Evolutionary conservation across 192 early-diverging fungal species (phyloP), one percentile per base, ranked within the genome.

Genomic region (Coemansia sp.): DNA sequence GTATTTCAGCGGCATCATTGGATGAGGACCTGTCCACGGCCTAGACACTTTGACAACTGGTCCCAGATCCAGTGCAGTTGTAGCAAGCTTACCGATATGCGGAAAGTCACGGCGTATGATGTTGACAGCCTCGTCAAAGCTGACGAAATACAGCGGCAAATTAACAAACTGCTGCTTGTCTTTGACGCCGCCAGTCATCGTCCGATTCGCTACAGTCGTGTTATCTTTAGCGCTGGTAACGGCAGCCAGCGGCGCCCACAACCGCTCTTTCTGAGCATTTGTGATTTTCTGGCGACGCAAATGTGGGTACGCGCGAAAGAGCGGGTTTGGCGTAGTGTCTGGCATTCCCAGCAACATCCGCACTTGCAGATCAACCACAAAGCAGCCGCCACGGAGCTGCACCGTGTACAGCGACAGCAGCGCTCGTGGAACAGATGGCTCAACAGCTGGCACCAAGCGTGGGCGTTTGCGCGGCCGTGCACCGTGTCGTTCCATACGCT

Each of bases 341-440:
- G 80, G 38, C 15, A 88, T 73, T 2, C 86, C 84, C 17, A 90
- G 60, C 21, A 90, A 69, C 5, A 88, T 56, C 23, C 85, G 83
- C 17, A 90, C 81, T 56, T 90, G 89, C 15, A 87, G 64, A 66
- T 90, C 87, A 11, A 89, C 85, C 1, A 89, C 89, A 83, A 78
- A 89, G 25, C 84, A 88, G 47, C 82, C 82, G 14, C 66, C 54
- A 25, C 61, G 69, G 22, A 89, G 72, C 53, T 88, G 87, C 20
- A 90, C 85, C n/a, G 89, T 90, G 57, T 89, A 90, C 31, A 90
- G 66, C 6, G 87, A 87, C 31, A 87, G 60, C 50, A 83, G 89
- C 6, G 65, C 53, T 22, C 67, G 71, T 17, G 75, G 69, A 47
- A 68, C 49, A 2, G 59, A 28, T 10, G 25, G 66, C 51, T 11